Evolutionary conservation across 306 rosid genomes (phyloP).

Genomic region (Cicer arietinum): DNA sequence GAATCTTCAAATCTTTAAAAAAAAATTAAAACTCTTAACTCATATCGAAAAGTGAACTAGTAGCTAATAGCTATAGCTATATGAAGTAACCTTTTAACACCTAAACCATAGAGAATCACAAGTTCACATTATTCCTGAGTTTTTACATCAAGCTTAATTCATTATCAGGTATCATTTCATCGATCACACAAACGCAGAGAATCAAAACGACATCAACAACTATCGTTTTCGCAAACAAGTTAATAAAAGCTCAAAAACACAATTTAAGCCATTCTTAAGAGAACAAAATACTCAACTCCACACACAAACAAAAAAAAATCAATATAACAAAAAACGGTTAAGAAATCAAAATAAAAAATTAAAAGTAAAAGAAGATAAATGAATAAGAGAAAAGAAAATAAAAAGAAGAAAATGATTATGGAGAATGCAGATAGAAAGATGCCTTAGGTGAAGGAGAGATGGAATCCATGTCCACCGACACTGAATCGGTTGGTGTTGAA

Average conservation of each 20-base stretch:
- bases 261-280: conserved; percentile 6
- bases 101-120: conserved; percentile 29
- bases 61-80: not conserved
- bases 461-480: conserved; percentile 85
- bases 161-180: conserved; percentile 9
- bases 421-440: conserved; percentile 30
- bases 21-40: not conserved
- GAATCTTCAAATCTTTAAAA: not conserved
- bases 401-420: not conserved
- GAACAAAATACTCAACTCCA: conserved; percentile 10
- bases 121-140: not conserved
- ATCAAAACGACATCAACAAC: conserved; percentile 8
- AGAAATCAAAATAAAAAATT: not conserved
- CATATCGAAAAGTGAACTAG: conserved; percentile 14
- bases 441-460: conserved; percentile 74
- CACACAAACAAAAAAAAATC: not conserved
- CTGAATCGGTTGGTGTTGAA: conserved; percentile 71
- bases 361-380: conserved; percentile 22
- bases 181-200: conserved; percentile 6
- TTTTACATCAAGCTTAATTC: conserved; percentile 5
- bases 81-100: conserved; percentile 15
- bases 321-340: conserved; percentile 9
- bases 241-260: not conserved
- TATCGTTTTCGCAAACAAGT: not conserved
- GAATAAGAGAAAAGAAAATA: not conserved